phyloP scores from a whole-genome alignment of 2,329 filamentous ascomycete genomes.

The Orbilia ellipsospora region DNA sequence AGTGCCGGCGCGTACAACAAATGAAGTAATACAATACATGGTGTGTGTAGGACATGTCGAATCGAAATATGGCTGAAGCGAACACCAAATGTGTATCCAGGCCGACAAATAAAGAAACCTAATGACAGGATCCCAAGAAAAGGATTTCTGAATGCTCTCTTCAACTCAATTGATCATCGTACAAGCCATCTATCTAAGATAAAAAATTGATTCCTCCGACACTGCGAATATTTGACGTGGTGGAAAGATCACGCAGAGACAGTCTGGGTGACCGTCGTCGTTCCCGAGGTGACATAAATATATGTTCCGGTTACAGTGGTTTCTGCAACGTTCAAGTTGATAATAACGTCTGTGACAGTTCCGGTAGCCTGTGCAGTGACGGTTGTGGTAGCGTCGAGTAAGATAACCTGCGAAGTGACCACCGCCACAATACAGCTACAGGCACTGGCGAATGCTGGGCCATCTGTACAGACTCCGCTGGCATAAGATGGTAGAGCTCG shows the following conservation, averaged over 20 bases:
- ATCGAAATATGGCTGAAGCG: neutral
- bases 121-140: too few species aligned
- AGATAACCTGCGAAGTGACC: neutral
- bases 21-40: neutral
- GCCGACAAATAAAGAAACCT: too few species aligned
- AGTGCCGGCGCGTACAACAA: neutral
- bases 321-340: neutral
- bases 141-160: too few species aligned
- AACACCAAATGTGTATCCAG: too few species aligned
- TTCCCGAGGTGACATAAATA: neutral
- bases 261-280: constrained; percentile 3
- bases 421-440: neutral
- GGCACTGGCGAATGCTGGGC: neutral
- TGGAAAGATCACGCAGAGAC: neutral
- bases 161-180: too few species aligned
- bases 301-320: neutral
- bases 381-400: neutral
- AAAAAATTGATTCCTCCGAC: too few species aligned
- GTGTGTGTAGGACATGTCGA: neutral
- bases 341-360: constrained; percentile 8
- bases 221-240: too few species aligned
- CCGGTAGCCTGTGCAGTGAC: neutral
- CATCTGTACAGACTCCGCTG: constrained; percentile 1
- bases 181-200: too few species aligned
- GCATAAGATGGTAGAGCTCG: constrained; percentile 8